Base-by-base conservation (phyloP, 495 filamentous ascomycete species). In the Oleoguttula mirabilis region DNA sequence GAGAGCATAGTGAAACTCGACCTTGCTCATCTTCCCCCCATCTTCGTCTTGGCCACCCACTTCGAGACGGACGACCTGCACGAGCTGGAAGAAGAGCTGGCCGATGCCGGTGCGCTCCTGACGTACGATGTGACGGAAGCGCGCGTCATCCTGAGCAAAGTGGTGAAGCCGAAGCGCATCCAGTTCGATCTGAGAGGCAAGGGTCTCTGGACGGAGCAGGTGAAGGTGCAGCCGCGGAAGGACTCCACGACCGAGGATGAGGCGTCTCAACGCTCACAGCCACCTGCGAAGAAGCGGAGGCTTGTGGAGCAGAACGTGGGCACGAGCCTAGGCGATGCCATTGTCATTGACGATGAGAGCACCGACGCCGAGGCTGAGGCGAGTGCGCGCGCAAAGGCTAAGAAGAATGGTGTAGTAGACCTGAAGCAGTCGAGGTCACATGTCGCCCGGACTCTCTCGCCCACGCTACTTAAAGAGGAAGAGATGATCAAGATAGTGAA, bases 41-140 rank as follows among this genome's bases (percentile, higher is more conserved):
- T 87, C 10, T 88, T 76, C 44, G 70, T 96, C 32, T 72, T 94
- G 0, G 63, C 78, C 4, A 75, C 80, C 7, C 77, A 88, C 48
- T 66, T 94, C 10, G 60, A 67, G 0, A 57, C 70, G 12, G 66
- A 78, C 3, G 68, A 77, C 39, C 61, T 82, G 14, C 72, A 80
- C 36, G 57, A 68, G 22, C 45, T 78, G 11, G 82, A 88, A 55
- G 69, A 76, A 10, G 64, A 71, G 15, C 71, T 94, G 12, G 63
- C 66, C 3, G 59, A 64, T 0, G 47, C 55, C 35, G 64, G 65
- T 16, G 78, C 73, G 2, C 63, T 58, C 0, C 57, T 94, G 32
- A 92, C 85, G 0, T 79, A 79, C 39, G 76, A 88, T 54, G 64
- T 79, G 37, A 62, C 66, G 3, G 81, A 93, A 55, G 86, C 87